Base-by-base conservation (phyloP, 1,139 yeast species). In the Geotrichum siamense region DNA sequence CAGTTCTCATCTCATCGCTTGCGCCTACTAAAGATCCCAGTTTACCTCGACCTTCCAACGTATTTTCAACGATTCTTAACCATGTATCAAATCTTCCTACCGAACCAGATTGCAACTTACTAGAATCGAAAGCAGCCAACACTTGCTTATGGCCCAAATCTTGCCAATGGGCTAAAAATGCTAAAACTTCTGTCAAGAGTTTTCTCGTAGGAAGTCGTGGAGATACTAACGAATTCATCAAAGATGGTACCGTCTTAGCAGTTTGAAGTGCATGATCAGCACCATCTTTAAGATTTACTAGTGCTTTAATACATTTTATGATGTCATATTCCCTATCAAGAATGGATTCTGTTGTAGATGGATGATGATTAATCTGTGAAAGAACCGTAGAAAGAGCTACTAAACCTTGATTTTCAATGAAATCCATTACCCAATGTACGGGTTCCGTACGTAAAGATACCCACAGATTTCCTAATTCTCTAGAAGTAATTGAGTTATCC, bases 11-110 rank as follows among this genome's bases (percentile, higher is more conserved):
- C 53, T 91, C 97, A n/a, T 82, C 94, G 50, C 89, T 80, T 1
- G 96, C 95, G 1, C 96, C 96, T 6, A 91, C 97, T 54, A 82
- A 65, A 0, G 96, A 84, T 13, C 96, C 94, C 72, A 82, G 72
- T 55, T 79, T 82, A 10, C 97, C 97, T 53, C 91, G 73, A 1
- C 96, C 96, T 51, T 82, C 89, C 43, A 91, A 60, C 0, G 94
- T 79, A 47, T 78, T 74, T 47, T 77, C 83, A 3, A 86, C 82
- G 9, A 82, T 69, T 53, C 74, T 70, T 43, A 89, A 62, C 97
- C 97, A 91, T n/a, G 84, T 76, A 55, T 85, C 94, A 54, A 85
- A 82, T 40, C 89, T 69, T 10, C 65, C 60, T 25, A 78, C 73
- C 56, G 80, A 85, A 42, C 79, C 74, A 40, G 82, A 76, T 41